These are phyloP conservation scores for Oxytropis ochrocephala DNA, from an alignment of 306 rosid species.

Conservation along the genomic window DNA sequence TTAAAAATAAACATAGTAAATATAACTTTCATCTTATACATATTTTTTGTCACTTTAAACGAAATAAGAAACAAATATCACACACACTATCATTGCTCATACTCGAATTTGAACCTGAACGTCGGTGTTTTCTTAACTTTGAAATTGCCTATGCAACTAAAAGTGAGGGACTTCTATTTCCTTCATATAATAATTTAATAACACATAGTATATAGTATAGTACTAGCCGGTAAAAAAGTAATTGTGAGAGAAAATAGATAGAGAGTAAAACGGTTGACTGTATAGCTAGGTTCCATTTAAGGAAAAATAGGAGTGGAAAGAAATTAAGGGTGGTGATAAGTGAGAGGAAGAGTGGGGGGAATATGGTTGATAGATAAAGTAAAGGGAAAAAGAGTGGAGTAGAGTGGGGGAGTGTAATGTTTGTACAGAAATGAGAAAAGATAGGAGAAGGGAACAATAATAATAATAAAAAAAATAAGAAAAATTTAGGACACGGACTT, in stretches of 20 bases:
- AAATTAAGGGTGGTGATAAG: not conserved
- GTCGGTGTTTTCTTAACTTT: no score
- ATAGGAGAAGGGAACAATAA: constrained; percentile 2
- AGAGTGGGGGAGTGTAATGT: not conserved
- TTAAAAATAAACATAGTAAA: no score
- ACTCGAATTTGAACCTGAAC: no score
- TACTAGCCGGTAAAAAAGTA: not conserved
- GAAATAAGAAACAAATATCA: no score
- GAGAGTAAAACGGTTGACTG: not conserved
- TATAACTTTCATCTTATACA: no score
- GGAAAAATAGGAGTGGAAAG: not conserved
- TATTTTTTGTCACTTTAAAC: no score
- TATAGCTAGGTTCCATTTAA: not conserved
- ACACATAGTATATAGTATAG: no score
- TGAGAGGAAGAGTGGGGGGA: not conserved
- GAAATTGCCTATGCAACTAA: no score
- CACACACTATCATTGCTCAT: no score
- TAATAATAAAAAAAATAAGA: not conserved
- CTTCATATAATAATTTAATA: not conserved
- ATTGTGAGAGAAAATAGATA: not conserved
- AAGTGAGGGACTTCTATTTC: not conserved
- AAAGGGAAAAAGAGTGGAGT: not conserved
- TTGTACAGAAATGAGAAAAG: constrained; percentile 6
- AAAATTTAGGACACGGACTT: constrained; percentile 20
- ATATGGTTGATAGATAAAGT: constrained; percentile 23